Conservation (phyloP, 1,284 basidiomycete genomes). For the Mycosarcoma maydis region DNA sequence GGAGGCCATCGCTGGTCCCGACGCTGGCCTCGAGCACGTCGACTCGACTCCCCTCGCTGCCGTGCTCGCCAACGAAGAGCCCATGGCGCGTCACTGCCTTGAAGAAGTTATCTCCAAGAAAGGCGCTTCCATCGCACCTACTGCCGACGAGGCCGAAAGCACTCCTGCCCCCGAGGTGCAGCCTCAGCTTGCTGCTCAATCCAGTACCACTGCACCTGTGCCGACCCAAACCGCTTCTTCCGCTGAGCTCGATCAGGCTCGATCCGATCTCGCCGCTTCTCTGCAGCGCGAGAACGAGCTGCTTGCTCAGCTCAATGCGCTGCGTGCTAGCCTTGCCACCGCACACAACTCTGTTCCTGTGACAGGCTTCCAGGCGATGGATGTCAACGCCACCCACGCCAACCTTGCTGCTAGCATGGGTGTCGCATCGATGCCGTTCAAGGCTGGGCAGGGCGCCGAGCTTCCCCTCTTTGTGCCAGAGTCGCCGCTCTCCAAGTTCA, state of each 20-base stretch:
- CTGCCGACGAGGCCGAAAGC: constrained; percentile 41
- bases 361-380: constrained; percentile 10
- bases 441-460: constrained; percentile 32
- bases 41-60: constrained; percentile 31
- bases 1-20: constrained; percentile 51
- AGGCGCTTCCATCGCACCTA: constrained; percentile 56
- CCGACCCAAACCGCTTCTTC: constrained; percentile 1
- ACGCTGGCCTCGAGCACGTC: constrained; percentile 30
- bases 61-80: constrained; percentile 44
- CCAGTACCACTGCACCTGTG: constrained; percentile 3
- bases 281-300: constrained; percentile 27
- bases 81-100: constrained; percentile 43
- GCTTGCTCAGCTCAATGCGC: constrained; percentile 22
- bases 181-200: not conserved
- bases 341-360: constrained; percentile 9
- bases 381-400: constrained; percentile 8
- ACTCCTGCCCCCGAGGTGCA: constrained; percentile 27
- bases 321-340: constrained; percentile 22
- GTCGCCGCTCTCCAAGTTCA: constrained; percentile 42
- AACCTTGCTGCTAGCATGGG: constrained; percentile 5
- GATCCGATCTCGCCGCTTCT: constrained; percentile 29
- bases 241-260: constrained; percentile 42
- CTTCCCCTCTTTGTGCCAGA: constrained; percentile 40
- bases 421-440: constrained; percentile 26
- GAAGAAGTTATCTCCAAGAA: constrained; percentile 52